phyloP scores from a whole-genome alignment of 2,329 filamentous ascomycete genomes.

The Tolypocladium paradoxum region DNA sequence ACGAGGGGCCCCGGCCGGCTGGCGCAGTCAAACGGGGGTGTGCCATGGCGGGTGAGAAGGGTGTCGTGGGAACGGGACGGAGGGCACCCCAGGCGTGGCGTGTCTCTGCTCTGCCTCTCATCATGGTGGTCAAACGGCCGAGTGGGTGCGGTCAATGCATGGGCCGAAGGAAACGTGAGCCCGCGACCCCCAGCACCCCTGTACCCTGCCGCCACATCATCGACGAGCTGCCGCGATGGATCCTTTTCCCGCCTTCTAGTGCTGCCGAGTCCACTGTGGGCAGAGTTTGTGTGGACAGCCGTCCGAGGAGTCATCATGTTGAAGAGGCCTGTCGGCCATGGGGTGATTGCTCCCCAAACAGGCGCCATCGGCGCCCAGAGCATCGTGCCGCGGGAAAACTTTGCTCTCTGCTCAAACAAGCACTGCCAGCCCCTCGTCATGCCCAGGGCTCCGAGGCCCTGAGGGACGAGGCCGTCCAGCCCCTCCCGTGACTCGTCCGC shows the following conservation, averaged over 20 bases:
- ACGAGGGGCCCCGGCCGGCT: background rate
- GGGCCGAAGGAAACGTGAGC: conserved; percentile 9
- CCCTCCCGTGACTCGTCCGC: too few species aligned
- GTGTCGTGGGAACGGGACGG: background rate
- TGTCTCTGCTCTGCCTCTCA: conserved; percentile 1
- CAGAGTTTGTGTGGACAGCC: background rate
- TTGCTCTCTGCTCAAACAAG: background rate
- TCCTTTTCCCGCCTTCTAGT: conserved; percentile 2
- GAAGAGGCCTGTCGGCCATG: background rate
- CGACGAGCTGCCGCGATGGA: conserved; percentile 2
- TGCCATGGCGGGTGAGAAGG: background rate
- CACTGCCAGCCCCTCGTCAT: background rate
- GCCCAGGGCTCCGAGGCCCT: background rate
- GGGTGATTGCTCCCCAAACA: background rate
- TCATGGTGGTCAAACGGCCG: conserved; percentile 10
- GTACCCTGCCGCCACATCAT: conserved; percentile 4
- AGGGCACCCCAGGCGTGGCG: background rate
- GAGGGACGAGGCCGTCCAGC: conserved; percentile 1
- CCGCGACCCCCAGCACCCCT: conserved; percentile 2
- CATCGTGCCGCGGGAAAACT: background rate
- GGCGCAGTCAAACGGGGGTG: background rate
- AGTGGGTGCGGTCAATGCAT: conserved; percentile 11
- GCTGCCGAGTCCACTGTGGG: background rate
- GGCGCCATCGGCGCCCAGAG: background rate
- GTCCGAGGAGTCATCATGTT: background rate